Evolutionary conservation across 2,329 filamentous ascomycete species (phyloP).

Genomic region (Ophiostoma quercus): DNA sequence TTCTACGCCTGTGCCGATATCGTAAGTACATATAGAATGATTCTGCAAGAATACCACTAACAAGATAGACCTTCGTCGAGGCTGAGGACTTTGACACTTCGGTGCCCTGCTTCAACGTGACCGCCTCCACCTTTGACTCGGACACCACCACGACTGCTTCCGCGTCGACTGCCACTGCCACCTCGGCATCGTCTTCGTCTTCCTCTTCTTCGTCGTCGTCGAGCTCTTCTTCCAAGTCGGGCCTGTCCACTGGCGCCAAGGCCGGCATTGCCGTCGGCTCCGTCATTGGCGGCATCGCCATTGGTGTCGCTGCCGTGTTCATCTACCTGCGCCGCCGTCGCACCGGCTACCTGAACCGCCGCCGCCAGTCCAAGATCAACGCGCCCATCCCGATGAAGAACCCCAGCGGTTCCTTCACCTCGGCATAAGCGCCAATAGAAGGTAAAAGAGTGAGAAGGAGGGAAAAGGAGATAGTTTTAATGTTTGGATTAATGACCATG

Average conservation of each 20-base stretch:
- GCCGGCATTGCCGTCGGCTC: constrained; percentile 38
- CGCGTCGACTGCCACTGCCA: not conserved
- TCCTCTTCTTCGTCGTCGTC: not conserved
- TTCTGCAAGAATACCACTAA: too few relatives aligned
- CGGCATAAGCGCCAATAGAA: not conserved
- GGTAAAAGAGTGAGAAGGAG: not conserved
- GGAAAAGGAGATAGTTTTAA: constrained; percentile 6
- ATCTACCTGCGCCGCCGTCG: constrained; percentile 21
- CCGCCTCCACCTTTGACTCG: constrained; percentile 26
- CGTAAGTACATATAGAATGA: too few relatives aligned
- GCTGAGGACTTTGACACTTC: constrained; percentile 30
- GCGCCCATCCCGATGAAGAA: constrained; percentile 24
- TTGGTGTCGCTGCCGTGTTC: constrained; percentile 13
- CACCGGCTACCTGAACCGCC: constrained; percentile 22
- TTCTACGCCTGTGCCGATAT: constrained; percentile 40
- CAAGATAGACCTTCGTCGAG: constrained; percentile 20
- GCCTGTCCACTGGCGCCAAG: constrained; percentile 35
- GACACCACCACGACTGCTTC: constrained; percentile 6
- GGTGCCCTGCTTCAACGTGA: constrained; percentile 40
- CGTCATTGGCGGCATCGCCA: constrained; percentile 29
- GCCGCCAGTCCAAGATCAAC: constrained; percentile 18
- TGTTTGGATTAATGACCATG: constrained; percentile 2
- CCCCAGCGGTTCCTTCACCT: constrained; percentile 23
- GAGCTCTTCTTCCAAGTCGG: constrained; percentile 21
- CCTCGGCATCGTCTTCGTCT: not conserved